These are phyloP conservation scores for Gynochthodes officinalis DNA, from an alignment of 257 asterid genomes.

Conservation along the genomic window DNA sequence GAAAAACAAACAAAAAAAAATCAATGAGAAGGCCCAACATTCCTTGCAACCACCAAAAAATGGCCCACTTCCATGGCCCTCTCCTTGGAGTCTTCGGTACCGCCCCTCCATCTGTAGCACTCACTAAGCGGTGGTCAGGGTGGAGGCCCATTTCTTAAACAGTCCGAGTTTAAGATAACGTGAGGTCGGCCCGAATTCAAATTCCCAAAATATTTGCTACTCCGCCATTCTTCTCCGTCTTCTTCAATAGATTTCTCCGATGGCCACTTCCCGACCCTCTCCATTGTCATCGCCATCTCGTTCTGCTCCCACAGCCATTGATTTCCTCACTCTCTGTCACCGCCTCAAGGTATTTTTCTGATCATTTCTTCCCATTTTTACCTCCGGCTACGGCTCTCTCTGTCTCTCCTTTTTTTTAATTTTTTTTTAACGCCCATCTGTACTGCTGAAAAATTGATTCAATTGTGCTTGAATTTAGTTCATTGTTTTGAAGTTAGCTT, in stretches of 20 bases:
- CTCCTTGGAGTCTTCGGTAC: too few species aligned
- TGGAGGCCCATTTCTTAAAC: not conserved
- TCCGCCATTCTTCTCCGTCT: slow-evolving; percentile 15
- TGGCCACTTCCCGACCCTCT: slow-evolving; percentile 49
- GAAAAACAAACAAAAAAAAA: too few species aligned
- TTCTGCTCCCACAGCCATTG: slow-evolving; percentile 75
- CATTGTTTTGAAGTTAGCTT: too few species aligned
- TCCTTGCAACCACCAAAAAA: too few species aligned
- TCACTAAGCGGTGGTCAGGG: too few species aligned
- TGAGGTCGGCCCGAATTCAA: slow-evolving; percentile 38
- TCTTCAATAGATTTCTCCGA: slow-evolving; percentile 34
- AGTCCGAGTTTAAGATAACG: not conserved
- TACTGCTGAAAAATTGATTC: not conserved
- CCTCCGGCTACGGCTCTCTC: not conserved
- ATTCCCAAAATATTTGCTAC: slow-evolving; percentile 19
- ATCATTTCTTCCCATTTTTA: not conserved
- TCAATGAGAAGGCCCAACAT: too few species aligned
- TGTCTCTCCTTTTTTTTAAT: too few species aligned
- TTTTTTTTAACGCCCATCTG: too few species aligned
- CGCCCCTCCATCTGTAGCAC: too few species aligned
- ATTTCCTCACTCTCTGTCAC: slow-evolving; percentile 89
- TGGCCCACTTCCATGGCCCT: too few species aligned
- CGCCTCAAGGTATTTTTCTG: slow-evolving; percentile 64
- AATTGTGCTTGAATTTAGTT: not conserved
- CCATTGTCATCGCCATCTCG: slow-evolving; percentile 34